Conservation (phyloP, 441 rosid genomes). For the Populus trichocarpa region DNA sequence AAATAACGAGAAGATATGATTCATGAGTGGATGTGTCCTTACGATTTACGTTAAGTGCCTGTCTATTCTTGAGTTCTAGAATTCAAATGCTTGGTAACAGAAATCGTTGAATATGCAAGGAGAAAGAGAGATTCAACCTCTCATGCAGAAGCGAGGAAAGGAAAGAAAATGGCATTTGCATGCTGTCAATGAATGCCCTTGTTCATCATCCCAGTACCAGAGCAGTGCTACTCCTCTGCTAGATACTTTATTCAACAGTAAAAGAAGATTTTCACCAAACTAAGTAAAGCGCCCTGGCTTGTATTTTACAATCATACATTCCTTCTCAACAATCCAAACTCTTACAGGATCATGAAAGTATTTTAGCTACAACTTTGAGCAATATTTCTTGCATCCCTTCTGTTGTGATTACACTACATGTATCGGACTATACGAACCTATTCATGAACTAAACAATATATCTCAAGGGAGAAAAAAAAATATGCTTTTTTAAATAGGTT, state of each 20-base stretch:
- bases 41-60: conserved; percentile 4
- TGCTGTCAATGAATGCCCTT: no score
- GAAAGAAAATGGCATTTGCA: neutral
- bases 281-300: neutral
- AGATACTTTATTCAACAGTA: neutral
- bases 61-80: conserved; percentile 2
- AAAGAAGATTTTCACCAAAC: neutral
- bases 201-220: no score
- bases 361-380: neutral
- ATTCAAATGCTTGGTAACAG: neutral
- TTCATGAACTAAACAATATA: neutral
- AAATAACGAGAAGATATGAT: neutral
- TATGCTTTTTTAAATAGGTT: neutral
- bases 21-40: neutral
- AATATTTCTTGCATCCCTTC: neutral
- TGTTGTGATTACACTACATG: neutral
- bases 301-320: neutral
- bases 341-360: neutral
- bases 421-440: neutral
- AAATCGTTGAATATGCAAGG: neutral
- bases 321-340: neutral
- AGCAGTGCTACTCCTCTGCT: no score
- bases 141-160: neutral
- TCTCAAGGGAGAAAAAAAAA: neutral
- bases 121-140: neutral